Evolutionary conservation across 257 asterid species (phyloP).

Genomic region (Penstemon barbatus): DNA sequence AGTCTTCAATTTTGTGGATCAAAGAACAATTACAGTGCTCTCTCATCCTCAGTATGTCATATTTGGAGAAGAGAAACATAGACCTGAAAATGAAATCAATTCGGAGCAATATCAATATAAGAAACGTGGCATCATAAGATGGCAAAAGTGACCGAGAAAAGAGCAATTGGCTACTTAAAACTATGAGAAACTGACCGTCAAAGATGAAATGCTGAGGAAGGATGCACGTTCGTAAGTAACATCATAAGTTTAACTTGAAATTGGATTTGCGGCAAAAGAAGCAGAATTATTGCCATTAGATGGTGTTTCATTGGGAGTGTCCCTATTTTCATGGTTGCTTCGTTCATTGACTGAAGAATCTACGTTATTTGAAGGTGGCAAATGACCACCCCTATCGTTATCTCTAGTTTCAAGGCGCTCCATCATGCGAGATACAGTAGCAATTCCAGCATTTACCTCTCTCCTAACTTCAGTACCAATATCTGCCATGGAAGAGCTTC

Average conservation of each 20-base stretch:
- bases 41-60: slow-evolving; percentile 53
- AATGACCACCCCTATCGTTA: slow-evolving; percentile 33
- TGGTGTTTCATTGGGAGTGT: slow-evolving; percentile 32
- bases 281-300: slow-evolving; percentile 36
- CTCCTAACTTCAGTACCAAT: slow-evolving; percentile 73
- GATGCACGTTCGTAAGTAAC: slow-evolving; percentile 31
- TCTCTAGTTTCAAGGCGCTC: slow-evolving; percentile 80
- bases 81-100: slow-evolving; percentile 35
- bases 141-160: too few species aligned
- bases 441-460: slow-evolving; percentile 79
- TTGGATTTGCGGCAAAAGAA: slow-evolving; percentile 52
- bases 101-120: background rate
- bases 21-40: slow-evolving; percentile 14
- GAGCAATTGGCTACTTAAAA: slow-evolving; percentile 7
- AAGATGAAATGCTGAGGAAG: slow-evolving; percentile 67
- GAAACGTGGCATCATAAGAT: too few species aligned
- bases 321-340: slow-evolving; percentile 41
- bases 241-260: slow-evolving; percentile 37
- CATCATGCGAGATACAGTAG: slow-evolving; percentile 86
- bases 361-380: slow-evolving; percentile 28
- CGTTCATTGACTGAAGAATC: slow-evolving; percentile 41
- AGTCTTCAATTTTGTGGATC: too few species aligned
- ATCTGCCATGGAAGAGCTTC: slow-evolving; percentile 75
- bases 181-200: slow-evolving; percentile 51
- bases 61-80: slow-evolving; percentile 23